These are phyloP conservation scores for Backusella tuberculispora DNA, from an alignment of 192 early-diverging fungal genomes.

Conservation along the genomic window DNA sequence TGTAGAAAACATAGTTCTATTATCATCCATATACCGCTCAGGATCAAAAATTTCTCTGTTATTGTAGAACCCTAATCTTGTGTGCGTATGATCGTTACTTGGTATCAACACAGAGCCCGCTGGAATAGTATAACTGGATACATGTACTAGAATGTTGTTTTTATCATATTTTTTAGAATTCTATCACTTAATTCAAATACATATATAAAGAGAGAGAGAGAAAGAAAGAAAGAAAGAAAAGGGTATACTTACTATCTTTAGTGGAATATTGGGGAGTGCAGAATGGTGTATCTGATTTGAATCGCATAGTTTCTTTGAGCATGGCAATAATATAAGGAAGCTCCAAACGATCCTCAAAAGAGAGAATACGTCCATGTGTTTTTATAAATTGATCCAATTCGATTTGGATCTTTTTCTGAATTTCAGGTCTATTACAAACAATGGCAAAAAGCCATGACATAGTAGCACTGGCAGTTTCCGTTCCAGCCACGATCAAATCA, in stretches of 20 bases:
- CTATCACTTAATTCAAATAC: no score
- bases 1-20: not conserved
- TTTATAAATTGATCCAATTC: conserved; percentile 25
- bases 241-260: conserved; percentile 23
- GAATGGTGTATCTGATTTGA: not conserved
- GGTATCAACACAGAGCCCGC: conserved; percentile 48
- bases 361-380: conserved; percentile 4
- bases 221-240: no score
- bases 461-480: not conserved
- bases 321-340: conserved; percentile 23
- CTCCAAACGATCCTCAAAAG: conserved; percentile 1
- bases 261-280: conserved; percentile 18
- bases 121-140: conserved; percentile 51
- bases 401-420: conserved; percentile 19
- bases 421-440: conserved; percentile 22
- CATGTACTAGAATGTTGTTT: no score
- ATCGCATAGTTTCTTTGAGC: conserved; percentile 24
- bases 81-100: conserved; percentile 54
- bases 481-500: not conserved
- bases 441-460: not conserved
- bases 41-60: conserved; percentile 54
- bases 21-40: conserved; percentile 34
- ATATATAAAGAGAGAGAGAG: no score
- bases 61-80: conserved; percentile 33
- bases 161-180: no score